Evolutionary conservation across 1,284 basidiomycete species (phyloP).

Genomic region (Pseudozyma hubeiensis): DNA sequence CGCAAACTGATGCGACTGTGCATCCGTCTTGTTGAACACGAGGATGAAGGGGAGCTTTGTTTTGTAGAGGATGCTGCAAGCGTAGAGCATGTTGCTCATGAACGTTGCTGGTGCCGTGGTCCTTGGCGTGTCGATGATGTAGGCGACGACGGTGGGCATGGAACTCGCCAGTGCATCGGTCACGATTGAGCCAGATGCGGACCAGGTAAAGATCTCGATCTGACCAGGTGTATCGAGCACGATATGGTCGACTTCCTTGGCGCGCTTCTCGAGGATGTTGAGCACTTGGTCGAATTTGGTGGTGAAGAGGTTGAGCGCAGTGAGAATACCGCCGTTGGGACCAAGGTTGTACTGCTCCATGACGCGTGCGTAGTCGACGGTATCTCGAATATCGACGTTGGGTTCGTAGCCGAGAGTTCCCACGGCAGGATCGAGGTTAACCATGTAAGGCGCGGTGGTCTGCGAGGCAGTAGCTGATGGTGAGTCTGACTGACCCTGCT

Average conservation of each 20-base stretch:
- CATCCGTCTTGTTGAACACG: conserved; percentile 99
- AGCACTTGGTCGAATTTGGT: conserved; percentile 99
- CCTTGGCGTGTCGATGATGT: conserved; percentile 96
- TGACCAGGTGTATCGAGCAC: conserved; percentile 98
- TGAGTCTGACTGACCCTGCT: background rate
- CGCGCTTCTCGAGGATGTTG: conserved; percentile 88
- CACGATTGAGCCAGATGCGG: conserved; percentile 96
- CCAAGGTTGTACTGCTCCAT: conserved; percentile 99
- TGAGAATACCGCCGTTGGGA: conserved; percentile 97
- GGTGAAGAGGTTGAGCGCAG: conserved; percentile 95
- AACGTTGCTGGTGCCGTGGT: conserved; percentile 96
- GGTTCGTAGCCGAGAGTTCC: conserved; percentile 88
- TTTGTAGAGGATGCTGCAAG: conserved; percentile 99
- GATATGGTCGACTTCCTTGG: conserved; percentile 85
- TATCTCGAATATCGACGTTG: conserved; percentile 98
- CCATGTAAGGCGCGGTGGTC: conserved; percentile 83
- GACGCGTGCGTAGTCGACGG: conserved; percentile 95
- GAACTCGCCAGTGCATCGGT: conserved; percentile 96
- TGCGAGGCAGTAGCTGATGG: conserved; percentile 6
- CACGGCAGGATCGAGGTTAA: conserved; percentile 98
- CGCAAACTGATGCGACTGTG: conserved; percentile 87
- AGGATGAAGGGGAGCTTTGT: conserved; percentile 96
- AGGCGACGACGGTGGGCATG: conserved; percentile 92
- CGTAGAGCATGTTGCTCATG: conserved; percentile 99
- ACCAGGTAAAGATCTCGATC: conserved; percentile 99